Conservation (phyloP, 148 eudicot genomes). For the Linanthus parryae region DNA sequence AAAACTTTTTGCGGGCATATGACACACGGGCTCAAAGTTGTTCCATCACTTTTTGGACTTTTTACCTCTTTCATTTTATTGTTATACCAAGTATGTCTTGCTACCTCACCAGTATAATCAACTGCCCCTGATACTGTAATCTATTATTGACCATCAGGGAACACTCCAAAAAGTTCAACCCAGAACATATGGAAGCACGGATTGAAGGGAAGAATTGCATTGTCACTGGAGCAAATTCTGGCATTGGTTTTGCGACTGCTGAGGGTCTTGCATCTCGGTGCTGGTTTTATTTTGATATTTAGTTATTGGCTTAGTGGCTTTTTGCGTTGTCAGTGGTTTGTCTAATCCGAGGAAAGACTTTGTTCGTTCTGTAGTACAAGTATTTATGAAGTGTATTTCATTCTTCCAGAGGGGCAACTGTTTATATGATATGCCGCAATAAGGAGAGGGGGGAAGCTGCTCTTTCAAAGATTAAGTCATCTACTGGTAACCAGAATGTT, state of each 20-base stretch:
- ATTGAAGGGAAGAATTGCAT: conserved; percentile 85
- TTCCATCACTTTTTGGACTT: not conserved
- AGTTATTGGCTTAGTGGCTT: not conserved
- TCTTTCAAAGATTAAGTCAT: conserved; percentile 56
- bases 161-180: conserved; percentile 68
- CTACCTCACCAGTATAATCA: too few species aligned
- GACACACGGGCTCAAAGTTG: too few species aligned
- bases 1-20: not conserved
- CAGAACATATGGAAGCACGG: conserved; percentile 61
- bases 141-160: conserved; percentile 38
- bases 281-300: conserved; percentile 8
- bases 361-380: not conserved
- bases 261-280: conserved; percentile 93
- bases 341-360: not conserved
- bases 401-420: conserved; percentile 77
- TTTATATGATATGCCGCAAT: conserved; percentile 82
- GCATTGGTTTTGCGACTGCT: conserved; percentile 88
- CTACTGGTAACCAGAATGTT: conserved; percentile 74
- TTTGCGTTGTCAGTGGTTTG: not conserved
- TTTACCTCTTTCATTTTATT: not conserved
- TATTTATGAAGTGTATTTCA: not conserved
- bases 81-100: not conserved
- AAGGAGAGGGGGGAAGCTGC: conserved; percentile 96
- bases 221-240: conserved; percentile 95
- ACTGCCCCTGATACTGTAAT: not conserved